These are phyloP conservation scores for Paraleonurus japonicus DNA, from an alignment of 257 asterid species.

Conservation along the genomic window DNA sequence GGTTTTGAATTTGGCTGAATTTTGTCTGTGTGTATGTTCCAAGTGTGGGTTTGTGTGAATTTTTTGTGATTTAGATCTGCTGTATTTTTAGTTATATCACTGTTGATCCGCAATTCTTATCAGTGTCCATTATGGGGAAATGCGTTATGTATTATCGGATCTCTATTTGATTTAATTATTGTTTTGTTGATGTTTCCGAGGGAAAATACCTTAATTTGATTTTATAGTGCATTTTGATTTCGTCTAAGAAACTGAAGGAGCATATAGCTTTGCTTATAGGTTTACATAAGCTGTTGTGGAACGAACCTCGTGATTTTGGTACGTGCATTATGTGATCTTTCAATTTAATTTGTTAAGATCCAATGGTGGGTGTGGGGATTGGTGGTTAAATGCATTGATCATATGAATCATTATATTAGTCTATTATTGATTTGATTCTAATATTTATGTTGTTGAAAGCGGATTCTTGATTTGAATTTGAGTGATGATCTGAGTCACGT, in stretches of 20 bases:
- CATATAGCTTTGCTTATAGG: conserved; percentile 18
- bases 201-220: conserved; percentile 37
- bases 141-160: conserved; percentile 24
- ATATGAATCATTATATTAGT: neutral
- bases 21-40: neutral
- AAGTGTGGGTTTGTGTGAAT: neutral
- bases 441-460: neutral
- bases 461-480: neutral
- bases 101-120: conserved; percentile 33
- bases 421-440: neutral
- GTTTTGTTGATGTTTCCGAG: conserved; percentile 39
- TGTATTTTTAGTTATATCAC: neutral
- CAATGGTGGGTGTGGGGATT: neutral
- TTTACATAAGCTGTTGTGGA: conserved; percentile 13
- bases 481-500: conserved; percentile 15
- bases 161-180: conserved; percentile 18
- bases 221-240: conserved; percentile 21
- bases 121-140: conserved; percentile 23
- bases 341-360: conserved; percentile 27
- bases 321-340: conserved; percentile 21
- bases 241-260: neutral
- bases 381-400: neutral
- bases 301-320: conserved; percentile 8
- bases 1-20: conserved; percentile 15
- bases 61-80: conserved; percentile 35